Base-by-base conservation (phyloP, 805 yeast species). In the Lipomyces kockii region DNA sequence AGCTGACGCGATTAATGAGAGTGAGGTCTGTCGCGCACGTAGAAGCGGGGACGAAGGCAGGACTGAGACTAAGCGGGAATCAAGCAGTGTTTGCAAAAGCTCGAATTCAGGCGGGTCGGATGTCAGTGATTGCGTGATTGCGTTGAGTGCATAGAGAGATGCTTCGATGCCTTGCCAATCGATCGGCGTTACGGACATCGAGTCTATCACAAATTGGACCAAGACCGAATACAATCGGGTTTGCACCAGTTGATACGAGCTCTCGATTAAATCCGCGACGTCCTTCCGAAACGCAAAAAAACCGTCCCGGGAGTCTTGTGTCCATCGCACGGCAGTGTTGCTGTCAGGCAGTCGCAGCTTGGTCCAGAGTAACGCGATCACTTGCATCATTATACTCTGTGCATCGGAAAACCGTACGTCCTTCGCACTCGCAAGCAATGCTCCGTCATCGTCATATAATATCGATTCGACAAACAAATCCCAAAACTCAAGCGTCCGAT, bases 231-330 rank as follows among this genome's bases (percentile, higher is more conserved):
- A 85, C 49, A 91, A 76, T 1, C 82, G 78, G 0, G 76, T 63
- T 51, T 90, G 91, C 49, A 91, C 81, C 4, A 90, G 80, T 0
- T 92, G 85, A 80, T 89, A 91, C 1, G 89, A 78, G 0, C 86
- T 81, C 63, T 92, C 95, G 70, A 91, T 85, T 51, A 93, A 81
- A 72, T 95, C 98, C 0, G 89, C 84, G 9, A 89, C 89, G 68
- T 89, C 94, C 39, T 85, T 79, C 72, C 98, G 83, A 77, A 86
- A 94, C 32, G 86, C 83, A 27, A 78, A 78, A 73, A 92, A 91
- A 71, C 89, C 96, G 25, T 83, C 82, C 65, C 80, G 76, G 32
- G 75, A 75, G 9, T 79, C 78, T 29, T 73, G 74, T 25, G 78
- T 73, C 82, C 80, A 79, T 3, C 17, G 53, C 12, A 54, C 39